These are phyloP conservation scores for Cladophialophora chaetospira DNA, from an alignment of 2,329 filamentous ascomycete genomes.

Conservation along the genomic window DNA sequence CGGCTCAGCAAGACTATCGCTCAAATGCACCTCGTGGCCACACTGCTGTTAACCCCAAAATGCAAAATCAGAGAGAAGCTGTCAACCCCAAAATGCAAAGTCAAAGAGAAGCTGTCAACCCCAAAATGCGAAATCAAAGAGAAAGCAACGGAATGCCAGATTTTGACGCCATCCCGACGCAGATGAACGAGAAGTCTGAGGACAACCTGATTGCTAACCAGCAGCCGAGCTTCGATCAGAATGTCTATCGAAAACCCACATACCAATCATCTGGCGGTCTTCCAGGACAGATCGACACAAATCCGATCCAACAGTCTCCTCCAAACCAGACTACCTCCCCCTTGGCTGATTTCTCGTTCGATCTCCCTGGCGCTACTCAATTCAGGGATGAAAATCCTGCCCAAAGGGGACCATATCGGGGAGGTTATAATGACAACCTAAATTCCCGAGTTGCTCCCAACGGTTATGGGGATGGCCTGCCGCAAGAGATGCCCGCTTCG, in stretches of 20 bases:
- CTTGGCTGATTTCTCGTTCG: slow-evolving; percentile 67
- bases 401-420: slow-evolving; percentile 7
- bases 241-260: slow-evolving; percentile 37
- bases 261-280: slow-evolving; percentile 29
- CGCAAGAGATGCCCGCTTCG: slow-evolving; percentile 10
- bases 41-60: slow-evolving; percentile 31
- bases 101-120: slow-evolving; percentile 24
- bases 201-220: slow-evolving; percentile 23
- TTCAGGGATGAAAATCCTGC: slow-evolving; percentile 4
- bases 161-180: slow-evolving; percentile 55
- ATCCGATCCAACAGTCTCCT: slow-evolving; percentile 51
- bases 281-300: slow-evolving; percentile 27
- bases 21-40: slow-evolving; percentile 6
- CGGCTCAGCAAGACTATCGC: slow-evolving; percentile 4
- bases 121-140: slow-evolving; percentile 36
- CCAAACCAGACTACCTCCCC: slow-evolving; percentile 39
- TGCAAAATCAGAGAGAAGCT: slow-evolving; percentile 23
- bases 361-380: slow-evolving; percentile 56
- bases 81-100: slow-evolving; percentile 34
- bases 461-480: slow-evolving; percentile 13
- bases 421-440: slow-evolving; percentile 10
- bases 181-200: slow-evolving; percentile 22
- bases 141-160: slow-evolving; percentile 62
- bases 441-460: background rate
- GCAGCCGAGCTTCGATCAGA: slow-evolving; percentile 12